These are phyloP conservation scores for Lachancea cidri DNA, from an alignment of 805 yeast species.

Conservation along the genomic window DNA sequence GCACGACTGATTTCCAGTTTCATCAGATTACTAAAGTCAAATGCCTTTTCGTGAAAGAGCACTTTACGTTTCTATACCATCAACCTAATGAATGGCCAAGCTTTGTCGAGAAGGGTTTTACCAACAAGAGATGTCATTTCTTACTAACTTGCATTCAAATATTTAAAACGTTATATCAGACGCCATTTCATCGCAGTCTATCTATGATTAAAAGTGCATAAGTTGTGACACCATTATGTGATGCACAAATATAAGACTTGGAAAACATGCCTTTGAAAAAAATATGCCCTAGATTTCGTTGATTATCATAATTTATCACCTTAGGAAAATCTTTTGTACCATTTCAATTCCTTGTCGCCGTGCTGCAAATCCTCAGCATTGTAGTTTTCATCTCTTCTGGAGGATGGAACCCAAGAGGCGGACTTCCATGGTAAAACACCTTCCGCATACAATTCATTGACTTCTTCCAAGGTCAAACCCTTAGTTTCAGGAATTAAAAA, in stretches of 20 bases:
- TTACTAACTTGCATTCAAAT: neutral
- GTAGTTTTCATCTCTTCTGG: conserved; percentile 31
- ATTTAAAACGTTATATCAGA: neutral
- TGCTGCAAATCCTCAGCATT: conserved; percentile 25
- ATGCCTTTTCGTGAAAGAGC: too few species aligned
- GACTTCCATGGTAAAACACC: conserved; percentile 45
- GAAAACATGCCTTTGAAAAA: neutral
- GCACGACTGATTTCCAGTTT: too few species aligned
- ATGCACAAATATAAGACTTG: neutral
- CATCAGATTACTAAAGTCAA: too few species aligned
- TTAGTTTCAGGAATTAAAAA: conserved; percentile 73
- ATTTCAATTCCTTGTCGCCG: conserved; percentile 25
- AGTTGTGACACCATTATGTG: neutral
- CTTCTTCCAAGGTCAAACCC: conserved; percentile 79
- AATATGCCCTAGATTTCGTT: neutral
- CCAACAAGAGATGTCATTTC: neutral
- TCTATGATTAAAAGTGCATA: neutral
- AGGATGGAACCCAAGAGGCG: conserved; percentile 47
- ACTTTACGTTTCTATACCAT: too few species aligned
- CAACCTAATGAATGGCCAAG: too few species aligned
- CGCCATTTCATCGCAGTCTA: neutral
- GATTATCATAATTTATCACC: neutral
- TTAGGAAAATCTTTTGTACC: conserved; percentile 21
- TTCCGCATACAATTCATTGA: conserved; percentile 55
- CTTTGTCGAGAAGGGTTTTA: neutral